These are phyloP conservation scores for Raphanus hybrid DNA, from an alignment of 441 rosid genomes.

Conservation along the genomic window DNA sequence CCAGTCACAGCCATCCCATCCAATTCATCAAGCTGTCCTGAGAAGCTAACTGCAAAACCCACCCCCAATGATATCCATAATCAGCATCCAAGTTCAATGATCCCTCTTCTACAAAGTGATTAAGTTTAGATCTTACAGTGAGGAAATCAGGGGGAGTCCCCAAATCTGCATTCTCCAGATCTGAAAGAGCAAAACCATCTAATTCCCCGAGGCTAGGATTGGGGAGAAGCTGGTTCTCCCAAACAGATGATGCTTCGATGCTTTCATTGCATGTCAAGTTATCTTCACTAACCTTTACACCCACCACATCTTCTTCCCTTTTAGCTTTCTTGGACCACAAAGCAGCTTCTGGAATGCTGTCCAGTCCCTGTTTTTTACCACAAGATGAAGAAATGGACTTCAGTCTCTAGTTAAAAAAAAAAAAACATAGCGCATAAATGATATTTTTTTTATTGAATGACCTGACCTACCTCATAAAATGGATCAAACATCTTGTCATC, in stretches of 20 bases:
- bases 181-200: constrained; percentile 51
- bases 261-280: constrained; percentile 61
- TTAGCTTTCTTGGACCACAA: constrained; percentile 75
- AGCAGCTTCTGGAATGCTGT: constrained; percentile 43
- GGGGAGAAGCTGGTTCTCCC: constrained; percentile 38
- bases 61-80: neutral
- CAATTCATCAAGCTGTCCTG: constrained; percentile 2
- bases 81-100: neutral
- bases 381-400: neutral
- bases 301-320: constrained; percentile 51
- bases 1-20: constrained; percentile 7
- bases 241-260: constrained; percentile 44
- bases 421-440: neutral
- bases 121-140: constrained; percentile 52
- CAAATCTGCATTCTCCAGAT: constrained; percentile 65
- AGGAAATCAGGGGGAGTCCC: constrained; percentile 82
- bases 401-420: constrained; percentile 10
- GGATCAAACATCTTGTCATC: constrained; percentile 37
- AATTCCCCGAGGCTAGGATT: constrained; percentile 37
- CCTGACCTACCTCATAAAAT: constrained; percentile 31
- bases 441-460: neutral
- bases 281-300: constrained; percentile 48
- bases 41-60: constrained; percentile 4
- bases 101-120: neutral
- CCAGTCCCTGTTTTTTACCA: constrained; percentile 45